phyloP scores from a whole-genome alignment of 139 green algal species.

The Trebouxia sp. region DNA sequence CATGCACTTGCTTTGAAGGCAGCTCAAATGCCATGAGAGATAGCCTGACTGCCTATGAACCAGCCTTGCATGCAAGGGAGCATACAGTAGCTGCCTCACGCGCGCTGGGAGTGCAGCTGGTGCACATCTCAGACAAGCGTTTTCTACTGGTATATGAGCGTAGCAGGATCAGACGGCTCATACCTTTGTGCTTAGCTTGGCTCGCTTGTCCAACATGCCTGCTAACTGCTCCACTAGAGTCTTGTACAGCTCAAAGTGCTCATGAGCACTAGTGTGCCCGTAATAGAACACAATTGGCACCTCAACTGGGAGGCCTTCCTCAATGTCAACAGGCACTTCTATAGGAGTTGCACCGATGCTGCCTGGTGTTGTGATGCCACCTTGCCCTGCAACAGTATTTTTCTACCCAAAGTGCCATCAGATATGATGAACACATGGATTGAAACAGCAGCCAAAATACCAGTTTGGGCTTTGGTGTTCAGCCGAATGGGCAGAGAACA shows the following conservation, averaged over 20 bases:
- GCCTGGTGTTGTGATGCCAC: constrained; percentile 80
- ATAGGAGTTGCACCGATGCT: constrained; percentile 81
- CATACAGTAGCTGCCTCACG: too few relatives aligned
- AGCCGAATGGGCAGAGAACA: too few relatives aligned
- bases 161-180: neutral
- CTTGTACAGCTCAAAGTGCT: constrained; percentile 84
- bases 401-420: too few relatives aligned
- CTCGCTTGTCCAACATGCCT: constrained; percentile 64
- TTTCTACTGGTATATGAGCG: neutral
- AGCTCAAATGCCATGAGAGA: too few relatives aligned
- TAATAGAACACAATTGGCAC: constrained; percentile 88
- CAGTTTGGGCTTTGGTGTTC: too few relatives aligned
- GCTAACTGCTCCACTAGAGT: constrained; percentile 76
- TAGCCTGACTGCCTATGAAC: too few relatives aligned
- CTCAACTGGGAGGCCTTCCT: constrained; percentile 70
- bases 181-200: neutral
- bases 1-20: too few relatives aligned
- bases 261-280: constrained; percentile 68
- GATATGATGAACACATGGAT: too few relatives aligned
- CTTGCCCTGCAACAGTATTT: constrained; percentile 66
- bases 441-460: too few relatives aligned
- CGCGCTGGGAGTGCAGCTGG: too few relatives aligned
- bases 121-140: neutral
- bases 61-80: too few relatives aligned
- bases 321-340: constrained; percentile 74